Base-by-base conservation (phyloP, 2,329 filamentous ascomycete genomes). In the Neofusicoccum kwambonambiense region DNA sequence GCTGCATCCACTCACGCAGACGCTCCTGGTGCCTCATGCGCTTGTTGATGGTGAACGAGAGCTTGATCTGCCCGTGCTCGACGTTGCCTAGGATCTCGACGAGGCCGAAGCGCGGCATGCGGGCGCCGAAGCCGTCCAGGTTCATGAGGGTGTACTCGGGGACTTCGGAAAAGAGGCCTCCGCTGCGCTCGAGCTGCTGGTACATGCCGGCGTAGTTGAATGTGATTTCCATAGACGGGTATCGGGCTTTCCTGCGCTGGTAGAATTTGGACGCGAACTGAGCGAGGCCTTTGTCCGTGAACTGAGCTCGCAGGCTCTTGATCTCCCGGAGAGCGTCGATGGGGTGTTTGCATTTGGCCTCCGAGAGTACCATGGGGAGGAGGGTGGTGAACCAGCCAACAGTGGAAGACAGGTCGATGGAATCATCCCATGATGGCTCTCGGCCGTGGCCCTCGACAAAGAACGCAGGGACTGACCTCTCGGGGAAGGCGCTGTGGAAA, bases 141-240 rank as follows among this genome's bases (percentile, higher is more conserved):
- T 62, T 13, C 58, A 62, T 52, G 8, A 62, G 58, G 7, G 45
- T 42, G 7, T 11, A 17, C 12, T 22, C 19, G 8, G 58, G 37
- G 5, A 42, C 34, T 12, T 64, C 61, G n/a, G 47, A 35, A 22
- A 64, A 64, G 50, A 64, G 61, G 39, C 61, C 13, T 4, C 31
- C 54, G 2, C 13, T 5, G 1, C 77, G 77, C 58, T 83, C 81
- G 0, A 84, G 71, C n/a, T 82, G 79, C 56, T 84, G 80, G 15
- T 81, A 74, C 0, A 80, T 80, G 3, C 85, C 84, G 1, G 81
- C 76, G 68, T 84, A 86, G 64, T 81, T 87, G 71, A 89, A 87
- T 39, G 87, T 79, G 42, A 89, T 77, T 71, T 89, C 86, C 54
- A 87, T 80, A 0, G 84, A 84, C 6, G 22, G 11, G 7, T 56